A percentile compares a stretch with the other conserved stretches of the same genome.
phyloP scores from a whole-genome alignment of 2,329 filamentous ascomycete genomes.

The Venturia nashicola region DNA sequence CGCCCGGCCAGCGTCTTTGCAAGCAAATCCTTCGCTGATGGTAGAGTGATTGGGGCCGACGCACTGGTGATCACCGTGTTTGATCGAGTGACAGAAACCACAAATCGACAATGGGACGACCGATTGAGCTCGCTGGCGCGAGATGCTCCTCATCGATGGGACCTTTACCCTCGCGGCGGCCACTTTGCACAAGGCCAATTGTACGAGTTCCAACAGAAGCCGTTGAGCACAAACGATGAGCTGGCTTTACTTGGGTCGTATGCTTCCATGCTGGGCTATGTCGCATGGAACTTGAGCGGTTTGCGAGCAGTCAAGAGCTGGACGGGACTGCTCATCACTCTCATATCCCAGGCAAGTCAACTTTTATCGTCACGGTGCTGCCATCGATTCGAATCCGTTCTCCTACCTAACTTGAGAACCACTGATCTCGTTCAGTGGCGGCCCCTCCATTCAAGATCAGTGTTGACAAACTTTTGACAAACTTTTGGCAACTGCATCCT shows the following conservation, averaged over 20 bases:
- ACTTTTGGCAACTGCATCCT: background rate
- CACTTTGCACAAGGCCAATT: conserved; percentile 44
- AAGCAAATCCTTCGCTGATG: conserved; percentile 62
- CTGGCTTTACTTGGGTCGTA: conserved; percentile 55
- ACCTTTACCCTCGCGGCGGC: conserved; percentile 50
- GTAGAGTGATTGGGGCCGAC: conserved; percentile 57
- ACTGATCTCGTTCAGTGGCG: background rate
- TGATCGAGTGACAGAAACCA: conserved; percentile 51
- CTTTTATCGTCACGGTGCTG: conserved; percentile 19
- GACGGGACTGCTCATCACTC: conserved; percentile 58
- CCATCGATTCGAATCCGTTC: background rate
- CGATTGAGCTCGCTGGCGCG: conserved; percentile 42
- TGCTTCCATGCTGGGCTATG: conserved; percentile 49
- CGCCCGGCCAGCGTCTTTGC: conserved; percentile 71
- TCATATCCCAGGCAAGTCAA: conserved; percentile 42
- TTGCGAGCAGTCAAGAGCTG: conserved; percentile 65
- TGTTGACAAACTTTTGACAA: background rate
- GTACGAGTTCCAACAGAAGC: conserved; percentile 69
- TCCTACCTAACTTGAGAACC: background rate
- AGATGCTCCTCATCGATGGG: conserved; percentile 43
- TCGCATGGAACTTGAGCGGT: conserved; percentile 54
- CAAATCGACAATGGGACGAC: conserved; percentile 54
- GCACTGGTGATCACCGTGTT: conserved; percentile 68
- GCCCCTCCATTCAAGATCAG: background rate
- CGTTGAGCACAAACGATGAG: conserved; percentile 56